Evolutionary conservation across 176 grass and related monocot genomes (phyloP).

Genomic region (Alopecurus myosuroides): DNA sequence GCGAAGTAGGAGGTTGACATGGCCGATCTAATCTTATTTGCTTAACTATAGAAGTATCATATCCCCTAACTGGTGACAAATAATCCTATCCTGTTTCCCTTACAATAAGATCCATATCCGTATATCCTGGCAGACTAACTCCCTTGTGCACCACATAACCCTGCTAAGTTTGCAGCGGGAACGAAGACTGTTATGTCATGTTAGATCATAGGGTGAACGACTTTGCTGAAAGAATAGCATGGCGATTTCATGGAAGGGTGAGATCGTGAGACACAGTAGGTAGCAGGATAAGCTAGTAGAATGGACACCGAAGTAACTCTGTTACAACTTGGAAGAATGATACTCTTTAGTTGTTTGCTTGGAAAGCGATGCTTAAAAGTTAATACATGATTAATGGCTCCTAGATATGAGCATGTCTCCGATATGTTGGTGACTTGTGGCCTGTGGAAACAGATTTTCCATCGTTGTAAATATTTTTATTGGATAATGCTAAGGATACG

Average conservation of each 20-base stretch:
- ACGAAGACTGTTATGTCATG: not conserved
- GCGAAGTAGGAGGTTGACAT: not conserved
- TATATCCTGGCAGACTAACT: not conserved
- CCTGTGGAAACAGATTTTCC: not conserved
- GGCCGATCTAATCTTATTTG: not conserved
- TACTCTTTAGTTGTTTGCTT: not conserved
- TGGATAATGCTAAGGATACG: not conserved
- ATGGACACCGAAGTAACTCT: not conserved
- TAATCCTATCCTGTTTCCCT: not conserved
- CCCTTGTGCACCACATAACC: not conserved
- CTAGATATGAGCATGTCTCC: not conserved
- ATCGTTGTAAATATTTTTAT: not conserved
- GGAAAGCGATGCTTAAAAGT: not conserved
- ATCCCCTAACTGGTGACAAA: not conserved
- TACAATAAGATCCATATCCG: not conserved
- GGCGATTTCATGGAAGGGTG: not conserved
- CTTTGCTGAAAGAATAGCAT: not conserved
- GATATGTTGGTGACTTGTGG: not conserved
- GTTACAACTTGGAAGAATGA: not conserved
- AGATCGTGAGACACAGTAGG: not conserved
- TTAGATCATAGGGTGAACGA: not conserved
- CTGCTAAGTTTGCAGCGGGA: not conserved
- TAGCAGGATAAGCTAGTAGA: not conserved
- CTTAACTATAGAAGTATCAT: not conserved
- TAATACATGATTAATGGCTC: not conserved